phyloP scores from a whole-genome alignment of 176 grass and related monocot species.

The Echinochloa phyllopogon region DNA sequence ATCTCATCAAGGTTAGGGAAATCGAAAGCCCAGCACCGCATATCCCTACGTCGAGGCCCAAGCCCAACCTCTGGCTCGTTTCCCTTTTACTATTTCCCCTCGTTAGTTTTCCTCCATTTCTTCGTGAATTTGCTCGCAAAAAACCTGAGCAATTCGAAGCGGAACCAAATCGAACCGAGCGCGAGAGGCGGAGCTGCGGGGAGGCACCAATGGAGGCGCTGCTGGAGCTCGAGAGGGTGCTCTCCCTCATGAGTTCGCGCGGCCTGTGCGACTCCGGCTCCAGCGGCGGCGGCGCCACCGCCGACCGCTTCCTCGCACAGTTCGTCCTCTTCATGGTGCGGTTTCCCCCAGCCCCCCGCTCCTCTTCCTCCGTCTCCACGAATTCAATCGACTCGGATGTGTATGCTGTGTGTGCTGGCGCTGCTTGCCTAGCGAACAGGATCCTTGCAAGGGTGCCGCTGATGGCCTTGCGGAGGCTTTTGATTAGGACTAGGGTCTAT shows the following conservation, averaged over 20 bases:
- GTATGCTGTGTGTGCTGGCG: not conserved
- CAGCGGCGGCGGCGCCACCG: constrained; percentile 17
- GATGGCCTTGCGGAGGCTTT: not conserved
- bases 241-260: constrained; percentile 61
- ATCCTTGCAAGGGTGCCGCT: not conserved
- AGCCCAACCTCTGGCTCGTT: not conserved
- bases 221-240: constrained; percentile 69
- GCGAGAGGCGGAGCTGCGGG: not conserved
- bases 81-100: not conserved
- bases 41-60: not conserved
- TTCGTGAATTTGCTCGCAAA: not conserved
- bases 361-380: not conserved
- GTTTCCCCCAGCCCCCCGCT: not conserved
- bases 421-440: not conserved
- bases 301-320: constrained; percentile 74
- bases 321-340: constrained; percentile 79
- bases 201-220: constrained; percentile 66
- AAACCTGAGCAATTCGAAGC: constrained; percentile 1
- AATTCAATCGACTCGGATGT: not conserved
- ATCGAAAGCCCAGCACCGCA: not conserved
- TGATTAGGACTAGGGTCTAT: not conserved
- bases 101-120: not conserved
- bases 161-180: not conserved
- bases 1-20: not conserved
- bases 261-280: constrained; percentile 42